These are phyloP conservation scores for Lumnitzera racemosa DNA, from an alignment of 345 rosid genomes.

Conservation along the genomic window DNA sequence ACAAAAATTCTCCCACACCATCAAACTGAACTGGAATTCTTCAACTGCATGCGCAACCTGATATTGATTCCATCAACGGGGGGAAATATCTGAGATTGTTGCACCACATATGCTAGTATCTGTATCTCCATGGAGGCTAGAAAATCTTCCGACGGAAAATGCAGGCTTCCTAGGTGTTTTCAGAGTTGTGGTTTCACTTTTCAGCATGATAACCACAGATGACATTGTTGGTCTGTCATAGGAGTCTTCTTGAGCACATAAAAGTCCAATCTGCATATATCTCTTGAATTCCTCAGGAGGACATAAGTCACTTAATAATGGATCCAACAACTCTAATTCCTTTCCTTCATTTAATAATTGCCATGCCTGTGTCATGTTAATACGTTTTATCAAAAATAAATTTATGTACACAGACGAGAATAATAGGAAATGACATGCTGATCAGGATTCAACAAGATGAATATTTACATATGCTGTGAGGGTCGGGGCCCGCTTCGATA, in stretches of 20 bases:
- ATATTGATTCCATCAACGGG: no score
- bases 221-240: slow-evolving; percentile 44
- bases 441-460: no score
- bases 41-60: no score
- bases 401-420: no score
- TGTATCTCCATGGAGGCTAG: neutral
- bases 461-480: slow-evolving; percentile 31
- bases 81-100: no score
- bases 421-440: no score
- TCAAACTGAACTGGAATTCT: no score
- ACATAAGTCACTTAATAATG: slow-evolving; percentile 20
- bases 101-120: neutral
- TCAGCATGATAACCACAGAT: slow-evolving; percentile 31
- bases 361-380: slow-evolving; percentile 38
- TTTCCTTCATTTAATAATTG: slow-evolving; percentile 41
- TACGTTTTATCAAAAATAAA: no score
- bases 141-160: slow-evolving; percentile 29
- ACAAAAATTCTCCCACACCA: no score
- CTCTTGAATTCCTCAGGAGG: slow-evolving; percentile 33
- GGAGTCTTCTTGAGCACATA: slow-evolving; percentile 64
- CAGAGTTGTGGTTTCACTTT: slow-evolving; percentile 25
- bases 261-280: slow-evolving; percentile 46
- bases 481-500: slow-evolving; percentile 8
- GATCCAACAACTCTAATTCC: slow-evolving; percentile 41
- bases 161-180: slow-evolving; percentile 33